These are phyloP conservation scores for Chaetoceros muelleri DNA, from an alignment of 108 stramenopile genomes.

Conservation along the genomic window DNA sequence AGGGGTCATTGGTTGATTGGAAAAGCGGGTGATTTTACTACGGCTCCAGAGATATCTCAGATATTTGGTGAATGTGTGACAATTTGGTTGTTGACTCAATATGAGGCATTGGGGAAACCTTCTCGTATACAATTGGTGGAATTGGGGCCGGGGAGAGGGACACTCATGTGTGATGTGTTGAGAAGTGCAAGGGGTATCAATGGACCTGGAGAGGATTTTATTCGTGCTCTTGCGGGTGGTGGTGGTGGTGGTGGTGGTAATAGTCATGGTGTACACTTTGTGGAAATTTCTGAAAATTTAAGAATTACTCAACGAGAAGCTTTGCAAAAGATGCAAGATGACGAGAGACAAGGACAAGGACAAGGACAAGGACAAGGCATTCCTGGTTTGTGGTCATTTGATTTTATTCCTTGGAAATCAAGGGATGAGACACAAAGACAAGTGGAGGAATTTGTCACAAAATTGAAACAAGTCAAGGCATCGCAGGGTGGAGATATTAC, in stretches of 20 bases:
- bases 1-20: conserved; percentile 57
- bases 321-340: conserved; percentile 4
- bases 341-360: too few relatives aligned
- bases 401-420: neutral
- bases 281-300: conserved; percentile 34
- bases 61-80: conserved; percentile 93
- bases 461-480: neutral
- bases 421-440: neutral
- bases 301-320: conserved; percentile 21
- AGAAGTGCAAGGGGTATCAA: conserved; percentile 18
- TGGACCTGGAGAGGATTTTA: neutral
- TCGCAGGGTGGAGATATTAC: neutral
- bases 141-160: conserved; percentile 93
- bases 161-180: conserved; percentile 87
- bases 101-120: conserved; percentile 43
- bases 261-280: conserved; percentile 27
- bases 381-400: neutral
- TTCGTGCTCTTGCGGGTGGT: neutral
- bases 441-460: neutral
- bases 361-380: too few relatives aligned
- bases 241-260: neutral
- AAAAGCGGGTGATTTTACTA: conserved; percentile 88
- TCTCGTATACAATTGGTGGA: conserved; percentile 75
- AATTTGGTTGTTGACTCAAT: conserved; percentile 87
- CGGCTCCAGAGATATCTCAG: conserved; percentile 95